phyloP scores from a whole-genome alignment of 257 asterid species.

The Leptodermis oblonga region DNA sequence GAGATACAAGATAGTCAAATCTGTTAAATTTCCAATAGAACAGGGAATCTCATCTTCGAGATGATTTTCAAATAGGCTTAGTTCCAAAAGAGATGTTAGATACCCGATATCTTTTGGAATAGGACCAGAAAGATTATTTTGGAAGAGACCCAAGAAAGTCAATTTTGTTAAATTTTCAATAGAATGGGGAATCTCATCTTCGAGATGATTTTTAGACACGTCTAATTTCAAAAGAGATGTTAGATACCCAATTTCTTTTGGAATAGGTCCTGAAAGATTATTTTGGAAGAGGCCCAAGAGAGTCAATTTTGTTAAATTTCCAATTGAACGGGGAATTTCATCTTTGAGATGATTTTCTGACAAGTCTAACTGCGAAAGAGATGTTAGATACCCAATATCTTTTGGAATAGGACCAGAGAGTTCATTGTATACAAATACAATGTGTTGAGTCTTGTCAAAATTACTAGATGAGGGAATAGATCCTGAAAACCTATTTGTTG shows the following conservation, averaged over 20 bases:
- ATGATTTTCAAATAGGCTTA: too few relatives aligned
- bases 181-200: too few relatives aligned
- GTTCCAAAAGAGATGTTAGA: not conserved
- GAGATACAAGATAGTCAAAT: too few relatives aligned
- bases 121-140: not conserved
- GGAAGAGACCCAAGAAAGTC: not conserved
- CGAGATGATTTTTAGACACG: too few relatives aligned
- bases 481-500: too few relatives aligned
- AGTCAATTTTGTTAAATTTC: not conserved
- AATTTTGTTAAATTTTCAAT: too few relatives aligned
- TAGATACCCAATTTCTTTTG: not conserved
- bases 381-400: conserved; percentile 12
- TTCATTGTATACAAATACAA: too few relatives aligned
- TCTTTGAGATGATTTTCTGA: conserved; percentile 1
- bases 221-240: not conserved
- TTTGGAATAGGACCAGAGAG: not conserved
- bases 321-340: too few relatives aligned
- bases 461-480: too few relatives aligned
- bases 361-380: not conserved
- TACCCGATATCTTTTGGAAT: not conserved
- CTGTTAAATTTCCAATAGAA: too few relatives aligned
- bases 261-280: not conserved
- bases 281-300: not conserved
- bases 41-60: too few relatives aligned
- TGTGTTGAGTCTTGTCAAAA: too few relatives aligned